Evolutionary conservation across 768 basidiomycete species (phyloP).

Genomic region (Clathrus columnatus): DNA sequence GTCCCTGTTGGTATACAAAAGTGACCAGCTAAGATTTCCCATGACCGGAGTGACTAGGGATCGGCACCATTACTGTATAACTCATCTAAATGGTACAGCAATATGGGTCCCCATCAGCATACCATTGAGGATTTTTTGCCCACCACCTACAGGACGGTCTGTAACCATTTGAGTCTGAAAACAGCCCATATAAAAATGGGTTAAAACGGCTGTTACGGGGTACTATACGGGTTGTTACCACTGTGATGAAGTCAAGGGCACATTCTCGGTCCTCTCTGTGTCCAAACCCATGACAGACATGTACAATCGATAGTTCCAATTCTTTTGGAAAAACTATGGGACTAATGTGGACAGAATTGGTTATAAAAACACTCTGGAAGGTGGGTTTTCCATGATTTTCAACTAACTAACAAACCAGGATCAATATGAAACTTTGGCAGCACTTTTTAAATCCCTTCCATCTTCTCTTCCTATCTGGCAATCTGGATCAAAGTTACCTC

Average conservation of each 20-base stretch:
- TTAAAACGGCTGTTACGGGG: too few species aligned
- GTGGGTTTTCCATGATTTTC: neutral
- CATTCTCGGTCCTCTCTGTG: too few species aligned
- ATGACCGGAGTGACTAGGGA: too few species aligned
- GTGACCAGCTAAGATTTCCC: too few species aligned
- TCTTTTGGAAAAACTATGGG: too few species aligned
- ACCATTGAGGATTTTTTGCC: neutral
- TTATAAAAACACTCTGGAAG: neutral
- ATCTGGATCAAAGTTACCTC: neutral
- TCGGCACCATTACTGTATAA: neutral
- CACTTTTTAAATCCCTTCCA: neutral
- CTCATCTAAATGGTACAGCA: neutral
- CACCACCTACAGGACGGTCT: neutral
- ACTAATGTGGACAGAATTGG: neutral
- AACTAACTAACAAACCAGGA: neutral
- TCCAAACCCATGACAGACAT: too few species aligned
- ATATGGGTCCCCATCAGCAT: neutral
- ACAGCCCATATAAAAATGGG: too few species aligned
- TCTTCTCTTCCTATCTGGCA: neutral
- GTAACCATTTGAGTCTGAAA: neutral
- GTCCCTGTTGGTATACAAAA: too few species aligned
- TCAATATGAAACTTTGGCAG: neutral
- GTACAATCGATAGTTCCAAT: too few species aligned
- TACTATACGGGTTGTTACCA: too few species aligned
- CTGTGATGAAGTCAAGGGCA: too few species aligned